Conservation (phyloP, 225 moss, liverwort and hornwort genomes). For the Neckera pumila region DNA sequence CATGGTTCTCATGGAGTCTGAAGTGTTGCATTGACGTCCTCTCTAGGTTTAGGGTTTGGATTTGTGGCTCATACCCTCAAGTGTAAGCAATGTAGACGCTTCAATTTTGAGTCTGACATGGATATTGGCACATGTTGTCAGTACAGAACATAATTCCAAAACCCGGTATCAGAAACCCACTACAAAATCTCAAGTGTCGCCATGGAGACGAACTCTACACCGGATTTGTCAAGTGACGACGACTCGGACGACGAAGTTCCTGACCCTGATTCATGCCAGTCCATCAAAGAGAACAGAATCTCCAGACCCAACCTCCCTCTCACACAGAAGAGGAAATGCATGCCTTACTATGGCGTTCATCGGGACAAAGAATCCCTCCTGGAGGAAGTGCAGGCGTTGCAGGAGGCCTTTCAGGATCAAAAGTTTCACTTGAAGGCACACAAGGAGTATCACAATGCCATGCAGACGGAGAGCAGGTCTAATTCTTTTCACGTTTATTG, state of each 20-base stretch:
- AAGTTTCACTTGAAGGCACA: constrained; percentile 10
- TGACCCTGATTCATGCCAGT: neutral
- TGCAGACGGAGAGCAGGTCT: constrained; percentile 10
- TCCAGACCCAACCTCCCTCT: neutral
- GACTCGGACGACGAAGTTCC: neutral
- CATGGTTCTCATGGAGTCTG: neutral
- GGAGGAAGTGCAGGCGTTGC: constrained; percentile 14
- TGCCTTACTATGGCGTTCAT: constrained; percentile 6
- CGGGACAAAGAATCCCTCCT: constrained; percentile 30
- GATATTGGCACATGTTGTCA: neutral
- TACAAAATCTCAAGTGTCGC: neutral
- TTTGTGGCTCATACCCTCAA: neutral
- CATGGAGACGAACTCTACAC: neutral
- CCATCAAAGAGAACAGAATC: neutral
- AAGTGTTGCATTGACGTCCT: neutral
- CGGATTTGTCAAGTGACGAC: neutral
- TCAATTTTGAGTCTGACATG: neutral
- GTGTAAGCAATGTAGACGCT: neutral
- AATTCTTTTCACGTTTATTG: too few species aligned
- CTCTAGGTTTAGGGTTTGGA: neutral
- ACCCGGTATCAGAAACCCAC: neutral
- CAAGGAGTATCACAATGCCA: constrained; percentile 7
- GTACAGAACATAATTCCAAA: neutral
- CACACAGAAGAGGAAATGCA: neutral
- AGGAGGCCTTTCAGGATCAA: constrained; percentile 19